Conservation (phyloP, 257 asterid genomes). For the Nicotiana otophora region DNA sequence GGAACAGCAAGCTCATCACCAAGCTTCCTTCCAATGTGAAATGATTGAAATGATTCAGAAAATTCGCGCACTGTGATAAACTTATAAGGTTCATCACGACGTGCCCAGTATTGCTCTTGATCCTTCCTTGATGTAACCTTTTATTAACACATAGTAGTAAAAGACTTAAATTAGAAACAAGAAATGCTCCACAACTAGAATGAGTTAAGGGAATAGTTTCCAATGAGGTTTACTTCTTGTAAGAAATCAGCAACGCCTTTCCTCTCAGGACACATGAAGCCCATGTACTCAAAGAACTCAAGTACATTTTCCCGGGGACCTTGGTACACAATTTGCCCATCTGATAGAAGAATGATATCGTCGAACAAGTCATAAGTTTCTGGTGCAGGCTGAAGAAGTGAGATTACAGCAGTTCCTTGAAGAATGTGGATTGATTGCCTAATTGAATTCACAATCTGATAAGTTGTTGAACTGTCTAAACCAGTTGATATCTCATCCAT, state of each 20-base stretch:
- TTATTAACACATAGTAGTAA: neutral
- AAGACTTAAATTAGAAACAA: neutral
- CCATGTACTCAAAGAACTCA: slow-evolving; percentile 70
- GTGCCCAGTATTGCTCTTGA: slow-evolving; percentile 79
- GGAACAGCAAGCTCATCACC: slow-evolving; percentile 68
- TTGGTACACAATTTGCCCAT: slow-evolving; percentile 73
- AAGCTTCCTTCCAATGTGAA: slow-evolving; percentile 52
- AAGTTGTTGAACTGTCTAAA: slow-evolving; percentile 85
- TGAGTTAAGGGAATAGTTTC: neutral
- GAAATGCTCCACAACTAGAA: neutral
- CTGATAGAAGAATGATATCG: slow-evolving; percentile 74
- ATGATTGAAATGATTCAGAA: slow-evolving; percentile 72
- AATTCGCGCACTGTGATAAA: slow-evolving; percentile 54
- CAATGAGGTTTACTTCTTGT: slow-evolving; percentile 59
- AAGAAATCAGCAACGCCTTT: slow-evolving; percentile 91
- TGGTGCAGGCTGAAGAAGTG: slow-evolving; percentile 92
- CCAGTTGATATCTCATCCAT: slow-evolving; percentile 99
- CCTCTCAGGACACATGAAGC: slow-evolving; percentile 81
- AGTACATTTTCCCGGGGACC: slow-evolving; percentile 75
- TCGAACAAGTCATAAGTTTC: slow-evolving; percentile 77
- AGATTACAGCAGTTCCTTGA: slow-evolving; percentile 77
- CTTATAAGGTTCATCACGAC: slow-evolving; percentile 46
- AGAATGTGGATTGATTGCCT: slow-evolving; percentile 69
- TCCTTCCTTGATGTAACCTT: slow-evolving; percentile 88
- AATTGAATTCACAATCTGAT: slow-evolving; percentile 69